Conservation (phyloP, 345 rosid species). For the Corymbia maculata region DNA sequence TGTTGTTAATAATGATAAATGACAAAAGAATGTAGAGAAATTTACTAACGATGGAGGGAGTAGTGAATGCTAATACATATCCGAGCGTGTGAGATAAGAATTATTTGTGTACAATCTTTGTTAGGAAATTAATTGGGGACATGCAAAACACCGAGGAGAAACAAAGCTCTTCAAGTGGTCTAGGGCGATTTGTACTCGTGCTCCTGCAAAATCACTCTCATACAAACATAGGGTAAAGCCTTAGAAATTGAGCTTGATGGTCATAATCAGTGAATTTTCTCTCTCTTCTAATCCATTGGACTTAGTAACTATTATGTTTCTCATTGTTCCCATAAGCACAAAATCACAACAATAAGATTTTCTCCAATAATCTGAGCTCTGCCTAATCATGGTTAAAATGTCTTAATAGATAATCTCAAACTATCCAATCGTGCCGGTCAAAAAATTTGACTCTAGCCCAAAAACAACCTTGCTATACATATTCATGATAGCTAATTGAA, state of each 20-base stretch:
- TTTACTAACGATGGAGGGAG: background rate
- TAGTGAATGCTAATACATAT: background rate
- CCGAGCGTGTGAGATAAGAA: background rate
- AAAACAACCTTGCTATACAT: background rate
- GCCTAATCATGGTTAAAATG: background rate
- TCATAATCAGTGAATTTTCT: background rate
- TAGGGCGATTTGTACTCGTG: fast-evolving
- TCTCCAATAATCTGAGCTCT: background rate
- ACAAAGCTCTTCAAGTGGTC: background rate
- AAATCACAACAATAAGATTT: background rate
- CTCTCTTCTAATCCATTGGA: background rate
- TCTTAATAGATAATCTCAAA: background rate
- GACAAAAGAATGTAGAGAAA: background rate
- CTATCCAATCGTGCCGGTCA: background rate
- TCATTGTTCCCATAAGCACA: background rate
- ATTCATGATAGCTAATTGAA: background rate
- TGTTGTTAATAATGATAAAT: background rate
- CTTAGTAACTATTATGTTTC: background rate
- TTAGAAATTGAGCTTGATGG: background rate
- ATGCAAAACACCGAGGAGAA: background rate
- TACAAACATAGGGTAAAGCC: background rate
- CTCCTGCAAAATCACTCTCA: background rate
- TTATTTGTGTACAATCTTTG: background rate
- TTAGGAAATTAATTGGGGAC: background rate
- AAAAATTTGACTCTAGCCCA: background rate